Base-by-base conservation (phyloP, 1,284 basidiomycete species). In the Fomitopsis betulina region DNA sequence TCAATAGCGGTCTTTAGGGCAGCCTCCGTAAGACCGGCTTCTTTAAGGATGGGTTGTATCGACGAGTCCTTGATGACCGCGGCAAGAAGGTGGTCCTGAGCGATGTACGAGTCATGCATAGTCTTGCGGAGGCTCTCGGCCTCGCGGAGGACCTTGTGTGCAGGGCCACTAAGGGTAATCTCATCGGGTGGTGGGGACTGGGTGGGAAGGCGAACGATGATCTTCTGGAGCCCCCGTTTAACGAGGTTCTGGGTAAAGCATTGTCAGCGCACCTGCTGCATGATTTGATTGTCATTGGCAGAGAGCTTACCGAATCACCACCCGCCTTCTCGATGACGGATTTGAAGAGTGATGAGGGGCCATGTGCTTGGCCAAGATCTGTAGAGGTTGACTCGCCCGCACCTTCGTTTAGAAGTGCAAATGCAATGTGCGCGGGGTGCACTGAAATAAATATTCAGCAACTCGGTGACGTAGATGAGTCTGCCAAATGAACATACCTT, bases 81-180 rank as follows among this genome's bases (percentile, higher is more conserved):
- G 49, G 89, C 76, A 32, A 87, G 69, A 19, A 91, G 71, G 68
- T 86, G 79, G 65, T 98, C 96, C 71, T 97, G 91, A 0, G 96
- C 95, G 60, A 98, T 91, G 73, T 90, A 98, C 6, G 90, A 87
- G 73, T 98, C 96, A 70, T 94, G 91, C 89, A 92, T 92, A 9
- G 86, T 90, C 73, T 94, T 94, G 69, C 92, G 90, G 9, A 93
- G 75, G 19, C 78, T 80, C 62, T 93, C 89, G 0, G 95, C 93
- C 63, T 93, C 90, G 21, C 87, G 84, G 27, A 97, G 73, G 47
- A 94, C 84, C 67, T 89, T 88, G 63, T 84, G 69, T 12, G 84
- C 72, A 5, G 83, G 76, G 5, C 83, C 74, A 40, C 88, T 85
- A 50, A 94, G 71, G 1, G 84, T 78, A 12, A 85, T 81, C 43